Evolutionary conservation across 768 basidiomycete genomes (phyloP).

Genomic region (Auricularia cornea): DNA sequence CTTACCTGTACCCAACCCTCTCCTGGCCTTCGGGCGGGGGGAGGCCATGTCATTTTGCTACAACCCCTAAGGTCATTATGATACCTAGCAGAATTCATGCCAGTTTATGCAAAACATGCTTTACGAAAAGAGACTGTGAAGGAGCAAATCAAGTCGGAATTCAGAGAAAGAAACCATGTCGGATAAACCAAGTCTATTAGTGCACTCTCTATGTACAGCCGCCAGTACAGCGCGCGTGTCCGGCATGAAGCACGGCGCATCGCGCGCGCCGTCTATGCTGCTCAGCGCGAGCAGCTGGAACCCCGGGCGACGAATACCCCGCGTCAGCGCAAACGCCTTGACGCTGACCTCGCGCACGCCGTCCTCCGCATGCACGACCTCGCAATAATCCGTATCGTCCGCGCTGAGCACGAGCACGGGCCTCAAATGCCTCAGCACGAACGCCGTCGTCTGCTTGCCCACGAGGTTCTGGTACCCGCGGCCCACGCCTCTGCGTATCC

Average conservation of each 20-base stretch:
- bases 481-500: constrained; percentile 65
- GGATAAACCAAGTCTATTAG: no score
- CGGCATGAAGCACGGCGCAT: constrained; percentile 71
- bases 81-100: no score
- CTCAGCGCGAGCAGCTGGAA: constrained; percentile 81
- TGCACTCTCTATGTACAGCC: no score
- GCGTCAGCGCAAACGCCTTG: constrained; percentile 84
- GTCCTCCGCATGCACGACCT: constrained; percentile 42
- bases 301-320: constrained; percentile 77
- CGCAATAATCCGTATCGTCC: constrained; percentile 95
- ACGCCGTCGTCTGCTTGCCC: constrained; percentile 53
- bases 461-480: constrained; percentile 77
- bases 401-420: constrained; percentile 78
- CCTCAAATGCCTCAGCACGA: constrained; percentile 53
- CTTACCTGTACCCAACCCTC: no score
- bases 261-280: constrained; percentile 35
- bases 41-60: no score
- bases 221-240: constrained; percentile 73
- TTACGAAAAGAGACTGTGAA: no score
- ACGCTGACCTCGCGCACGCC: constrained; percentile 68
- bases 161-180: no score
- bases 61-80: no score
- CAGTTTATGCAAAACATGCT: no score
- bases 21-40: no score
- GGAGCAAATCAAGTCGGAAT: no score